These are phyloP conservation scores for Mucor circinelloides DNA, from an alignment of 371 early-diverging fungal genomes.

Conservation along the genomic window DNA sequence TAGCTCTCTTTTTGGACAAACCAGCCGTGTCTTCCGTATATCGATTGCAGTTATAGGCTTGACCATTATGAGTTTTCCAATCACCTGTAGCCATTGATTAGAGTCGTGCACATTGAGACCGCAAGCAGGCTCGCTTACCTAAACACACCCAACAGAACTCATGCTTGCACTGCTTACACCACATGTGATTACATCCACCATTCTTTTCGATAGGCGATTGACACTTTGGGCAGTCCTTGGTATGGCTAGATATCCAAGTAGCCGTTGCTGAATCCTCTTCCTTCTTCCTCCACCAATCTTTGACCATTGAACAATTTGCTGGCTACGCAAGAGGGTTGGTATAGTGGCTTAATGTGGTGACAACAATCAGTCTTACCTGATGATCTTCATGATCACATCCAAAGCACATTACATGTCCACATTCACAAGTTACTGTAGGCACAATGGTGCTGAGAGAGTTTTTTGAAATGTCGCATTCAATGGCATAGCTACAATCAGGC, in stretches of 20 bases:
- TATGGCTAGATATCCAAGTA: constrained; percentile 95
- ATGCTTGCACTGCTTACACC: constrained; percentile 82
- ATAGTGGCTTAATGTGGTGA: not conserved
- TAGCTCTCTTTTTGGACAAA: constrained; percentile 71
- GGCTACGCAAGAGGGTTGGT: constrained; percentile 49
- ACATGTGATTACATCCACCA: constrained; percentile 96
- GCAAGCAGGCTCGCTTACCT: constrained; percentile 51
- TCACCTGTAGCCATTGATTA: not conserved
- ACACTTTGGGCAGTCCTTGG: constrained; percentile 95
- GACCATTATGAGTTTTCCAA: not conserved
- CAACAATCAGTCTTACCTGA: constrained; percentile 40
- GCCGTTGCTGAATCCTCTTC: constrained; percentile 96
- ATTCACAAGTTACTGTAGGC: constrained; percentile 85
- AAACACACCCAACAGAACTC: constrained; percentile 90
- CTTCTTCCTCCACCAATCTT: constrained; percentile 91
- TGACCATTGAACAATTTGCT: constrained; percentile 79
- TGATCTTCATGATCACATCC: constrained; percentile 88
- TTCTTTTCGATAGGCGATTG: constrained; percentile 95
- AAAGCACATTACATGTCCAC: constrained; percentile 87
- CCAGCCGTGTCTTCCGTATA: constrained; percentile 67
- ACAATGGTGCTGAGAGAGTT: constrained; percentile 70
- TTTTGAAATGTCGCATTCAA: constrained; percentile 81
- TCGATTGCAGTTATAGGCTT: constrained; percentile 74
- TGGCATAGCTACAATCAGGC: constrained; percentile 91
- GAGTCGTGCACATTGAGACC: constrained; percentile 61